These are phyloP conservation scores for Stylonectria norvegica DNA, from an alignment of 2,329 filamentous ascomycete genomes.

Conservation along the genomic window DNA sequence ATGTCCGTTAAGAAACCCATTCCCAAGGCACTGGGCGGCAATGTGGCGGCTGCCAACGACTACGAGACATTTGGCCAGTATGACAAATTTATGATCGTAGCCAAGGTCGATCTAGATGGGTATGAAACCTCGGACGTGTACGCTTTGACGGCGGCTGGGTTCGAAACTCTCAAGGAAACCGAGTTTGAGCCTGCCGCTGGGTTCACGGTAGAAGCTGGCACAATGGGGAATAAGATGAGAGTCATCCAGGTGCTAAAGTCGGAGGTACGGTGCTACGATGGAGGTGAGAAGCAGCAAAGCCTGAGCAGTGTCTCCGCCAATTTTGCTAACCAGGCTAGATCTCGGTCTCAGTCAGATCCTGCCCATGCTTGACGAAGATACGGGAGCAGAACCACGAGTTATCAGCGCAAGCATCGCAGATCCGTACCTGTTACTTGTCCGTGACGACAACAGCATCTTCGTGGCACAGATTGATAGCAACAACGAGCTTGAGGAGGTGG, in stretches of 20 bases:
- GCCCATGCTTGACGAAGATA: slow-evolving; percentile 88
- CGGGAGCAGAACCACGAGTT: slow-evolving; percentile 73
- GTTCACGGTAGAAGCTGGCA: slow-evolving; percentile 79
- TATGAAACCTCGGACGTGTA: slow-evolving; percentile 79
- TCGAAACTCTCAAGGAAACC: slow-evolving; percentile 73
- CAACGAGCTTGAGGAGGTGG: slow-evolving; percentile 81
- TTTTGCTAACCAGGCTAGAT: slow-evolving; percentile 52
- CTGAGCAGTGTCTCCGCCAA: too few relatives aligned
- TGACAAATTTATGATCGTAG: slow-evolving; percentile 79
- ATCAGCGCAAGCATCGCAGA: slow-evolving; percentile 81
- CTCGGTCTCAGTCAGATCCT: slow-evolving; percentile 87
- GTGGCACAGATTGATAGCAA: slow-evolving; percentile 73
- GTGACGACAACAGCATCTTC: slow-evolving; percentile 78
- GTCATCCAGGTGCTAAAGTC: slow-evolving; percentile 85
- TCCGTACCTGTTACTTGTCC: slow-evolving; percentile 76
- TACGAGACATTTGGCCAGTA: slow-evolving; percentile 60
- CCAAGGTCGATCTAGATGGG: slow-evolving; percentile 64
- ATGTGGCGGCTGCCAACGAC: slow-evolving; percentile 50
- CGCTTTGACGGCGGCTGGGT: slow-evolving; percentile 65
- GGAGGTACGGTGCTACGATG: slow-evolving; percentile 87
- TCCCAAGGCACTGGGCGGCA: slow-evolving; percentile 55
- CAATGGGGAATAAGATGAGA: slow-evolving; percentile 73
- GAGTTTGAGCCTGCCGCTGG: slow-evolving; percentile 92
- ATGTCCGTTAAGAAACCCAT: slow-evolving; percentile 65
- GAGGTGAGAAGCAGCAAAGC: too few relatives aligned